Evolutionary conservation across 352 stramenopile genomes (phyloP).

Genomic region (Phytophthora quininea): DNA sequence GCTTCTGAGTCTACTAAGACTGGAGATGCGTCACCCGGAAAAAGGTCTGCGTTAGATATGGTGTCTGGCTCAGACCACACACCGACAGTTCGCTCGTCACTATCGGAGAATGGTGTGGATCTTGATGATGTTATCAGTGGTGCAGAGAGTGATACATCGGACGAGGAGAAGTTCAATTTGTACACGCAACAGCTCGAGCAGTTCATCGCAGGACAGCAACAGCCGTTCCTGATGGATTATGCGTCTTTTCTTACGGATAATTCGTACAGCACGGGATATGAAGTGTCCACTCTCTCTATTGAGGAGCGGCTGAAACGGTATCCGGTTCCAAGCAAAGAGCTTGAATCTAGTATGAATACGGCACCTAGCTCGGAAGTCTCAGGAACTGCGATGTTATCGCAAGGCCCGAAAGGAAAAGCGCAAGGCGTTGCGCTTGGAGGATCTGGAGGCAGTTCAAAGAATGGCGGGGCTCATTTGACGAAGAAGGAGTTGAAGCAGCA

Average conservation of each 20-base stretch:
- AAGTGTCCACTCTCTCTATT: conserved; percentile 69
- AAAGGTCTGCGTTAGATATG: conserved; percentile 33
- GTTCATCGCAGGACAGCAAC: conserved; percentile 73
- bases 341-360: conserved; percentile 31
- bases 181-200: conserved; percentile 63
- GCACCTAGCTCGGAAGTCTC: background rate
- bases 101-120: conserved; percentile 12
- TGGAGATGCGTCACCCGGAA: conserved; percentile 7
- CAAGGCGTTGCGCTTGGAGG: conserved; percentile 11
- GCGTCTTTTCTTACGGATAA: conserved; percentile 76
- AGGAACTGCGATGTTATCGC: conserved; percentile 1
- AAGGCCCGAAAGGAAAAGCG: conserved; percentile 33
- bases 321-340: conserved; percentile 44
- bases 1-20: conserved; percentile 4
- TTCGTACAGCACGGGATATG: conserved; percentile 79
- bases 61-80: conserved; percentile 43
- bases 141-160: conserved; percentile 30
- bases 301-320: conserved; percentile 64
- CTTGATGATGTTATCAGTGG: conserved; percentile 31
- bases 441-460: conserved; percentile 27
- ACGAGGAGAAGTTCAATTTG: conserved; percentile 53
- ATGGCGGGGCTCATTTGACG: conserved; percentile 35
- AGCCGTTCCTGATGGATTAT: conserved; percentile 85
- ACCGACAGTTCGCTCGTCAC: conserved; percentile 17
- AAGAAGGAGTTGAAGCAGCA: conserved; percentile 81